Evolutionary conservation across 2,329 filamentous ascomycete genomes (phyloP), one percentile per base, ranked within the genome.

Genomic region (Fusarium verticillioides): DNA sequence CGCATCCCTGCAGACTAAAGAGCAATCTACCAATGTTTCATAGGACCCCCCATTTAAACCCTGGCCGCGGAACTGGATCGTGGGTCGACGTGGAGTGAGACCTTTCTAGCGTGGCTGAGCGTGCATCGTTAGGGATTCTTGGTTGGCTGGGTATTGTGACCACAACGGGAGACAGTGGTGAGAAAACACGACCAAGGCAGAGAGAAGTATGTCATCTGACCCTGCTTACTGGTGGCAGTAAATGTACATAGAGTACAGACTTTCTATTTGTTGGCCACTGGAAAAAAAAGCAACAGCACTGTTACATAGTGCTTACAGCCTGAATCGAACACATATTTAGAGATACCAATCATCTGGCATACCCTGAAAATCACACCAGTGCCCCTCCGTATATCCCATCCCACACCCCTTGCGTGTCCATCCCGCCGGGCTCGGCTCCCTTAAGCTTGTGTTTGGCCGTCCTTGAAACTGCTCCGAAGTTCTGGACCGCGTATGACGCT

Each of bases 151-250:
- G n/a, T 43, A 18, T 4, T 8, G 9, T 18, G 23, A 6, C 42
- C 23, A 43, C 42, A 43, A 43, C 4, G n/a, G n/a, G 15, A 18
- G 23, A 18, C 2, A 26, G 23, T 26, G 23, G 5, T 11, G 42
- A 43, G n/a, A 43, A 6, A 43, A 43, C 42, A 11, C 9, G 23
- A 4, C n/a, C 42, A 26, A 26, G 15, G 15, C 6, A 18, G 42
- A 10, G 42, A 26, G 0, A 43, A 26, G 6, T 26, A 43, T 43
- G 42, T 43, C 23, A 43, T 43, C 15, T 11, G 23, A 26, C 42
- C 23, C 23, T 18, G 1, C 2, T 18, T 23, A 26, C 16, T 26
- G 42, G 42, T 3, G 0, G 5, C 42, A 4, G 7, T 18, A 5
- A 26, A 43, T 26, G 6, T 36, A 9, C 9, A 18, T 23, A 16